Base-by-base conservation (phyloP, 1,284 basidiomycete species). In the Ceratobasidium papillatum region DNA sequence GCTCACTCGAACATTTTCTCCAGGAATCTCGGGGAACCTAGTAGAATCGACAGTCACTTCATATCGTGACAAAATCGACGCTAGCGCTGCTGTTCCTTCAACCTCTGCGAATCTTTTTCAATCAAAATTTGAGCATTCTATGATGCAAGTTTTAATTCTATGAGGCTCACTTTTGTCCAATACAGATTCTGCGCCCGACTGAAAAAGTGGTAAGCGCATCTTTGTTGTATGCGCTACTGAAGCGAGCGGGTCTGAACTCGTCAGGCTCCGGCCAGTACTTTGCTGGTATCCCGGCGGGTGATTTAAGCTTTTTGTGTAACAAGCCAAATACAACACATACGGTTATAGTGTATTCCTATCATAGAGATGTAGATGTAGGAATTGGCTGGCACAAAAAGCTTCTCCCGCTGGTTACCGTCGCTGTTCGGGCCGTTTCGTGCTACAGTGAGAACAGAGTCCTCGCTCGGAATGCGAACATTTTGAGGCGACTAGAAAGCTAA, bases 191-290 rank as follows among this genome's bases (percentile, higher is more conserved):
- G 9, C 43, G 34, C 25, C 73, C 73, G 14, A 52, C 51, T 32
- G 74, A 75, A 65, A 68, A 75, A 0, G 74, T 34, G 8, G 59
- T 4, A 43, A 75, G 56, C 2, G 74, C 73, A 56, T 74, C 73
- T 32, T 61, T 66, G 43, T 49, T 47, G 41, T 65, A 68, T 75
- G 38, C 51, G 56, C 8, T 19, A 69, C 58, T 45, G 51, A 17
- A 32, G 30, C 9, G 74, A 41, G 25, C 66, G 54, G 49, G 66
- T 58, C n/a, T n/a, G n/a, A n/a, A n/a, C n/a, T n/a, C n/a, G n/a
- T n/a, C n/a, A n/a, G n/a, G n/a, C n/a, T n/a, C n/a, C 32, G 30
- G 43, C 56, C 52, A 19, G 74, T 52, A n/a, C 66, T 47, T 45
- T 38, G 51, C 64, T 63, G 69, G 25, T 61, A 75, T 22, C 27